Percentiles rank a stretch among this genome's conserved stretches.
Conservation (phyloP, 176 grass and related monocot species). For the Canna indica region DNA sequence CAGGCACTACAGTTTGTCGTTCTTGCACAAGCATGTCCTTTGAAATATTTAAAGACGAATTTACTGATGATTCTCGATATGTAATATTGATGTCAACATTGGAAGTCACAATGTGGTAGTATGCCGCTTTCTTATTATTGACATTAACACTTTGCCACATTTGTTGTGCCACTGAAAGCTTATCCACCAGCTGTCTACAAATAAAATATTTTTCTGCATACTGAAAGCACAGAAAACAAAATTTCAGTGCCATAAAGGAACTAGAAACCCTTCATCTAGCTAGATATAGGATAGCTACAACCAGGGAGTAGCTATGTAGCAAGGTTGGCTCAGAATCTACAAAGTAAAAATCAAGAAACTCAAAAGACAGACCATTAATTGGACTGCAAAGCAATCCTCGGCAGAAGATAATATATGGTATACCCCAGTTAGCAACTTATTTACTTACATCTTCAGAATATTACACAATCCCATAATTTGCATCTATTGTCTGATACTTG, state of each 20-base stretch:
- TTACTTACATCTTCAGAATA: too few species aligned
- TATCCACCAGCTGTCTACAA: slow-evolving; percentile 34
- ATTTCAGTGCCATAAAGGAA: not conserved
- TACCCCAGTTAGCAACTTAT: not conserved
- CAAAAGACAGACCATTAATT: not conserved
- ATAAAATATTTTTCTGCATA: slow-evolving; percentile 84
- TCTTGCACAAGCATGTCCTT: slow-evolving; percentile 87
- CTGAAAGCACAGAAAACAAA: slow-evolving; percentile 36
- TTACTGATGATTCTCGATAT: slow-evolving; percentile 35
- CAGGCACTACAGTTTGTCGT: slow-evolving; percentile 32
- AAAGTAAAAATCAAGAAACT: not conserved
- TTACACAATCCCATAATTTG: too few species aligned
- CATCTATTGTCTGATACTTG: too few species aligned
- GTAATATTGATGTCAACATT: slow-evolving; percentile 61
- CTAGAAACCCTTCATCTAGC: not conserved
- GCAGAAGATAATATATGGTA: not conserved
- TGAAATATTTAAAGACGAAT: slow-evolving; percentile 53
- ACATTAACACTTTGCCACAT: slow-evolving; percentile 69
- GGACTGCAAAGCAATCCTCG: not conserved
- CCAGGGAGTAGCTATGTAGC: not conserved
- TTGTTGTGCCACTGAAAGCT: slow-evolving; percentile 43
- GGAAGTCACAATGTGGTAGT: slow-evolving; percentile 62
- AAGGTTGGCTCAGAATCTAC: not conserved
- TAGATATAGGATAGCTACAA: not conserved
- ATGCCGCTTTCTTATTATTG: slow-evolving; percentile 73